Conservation (phyloP, 345 rosid species). For the Populus simonii region DNA sequence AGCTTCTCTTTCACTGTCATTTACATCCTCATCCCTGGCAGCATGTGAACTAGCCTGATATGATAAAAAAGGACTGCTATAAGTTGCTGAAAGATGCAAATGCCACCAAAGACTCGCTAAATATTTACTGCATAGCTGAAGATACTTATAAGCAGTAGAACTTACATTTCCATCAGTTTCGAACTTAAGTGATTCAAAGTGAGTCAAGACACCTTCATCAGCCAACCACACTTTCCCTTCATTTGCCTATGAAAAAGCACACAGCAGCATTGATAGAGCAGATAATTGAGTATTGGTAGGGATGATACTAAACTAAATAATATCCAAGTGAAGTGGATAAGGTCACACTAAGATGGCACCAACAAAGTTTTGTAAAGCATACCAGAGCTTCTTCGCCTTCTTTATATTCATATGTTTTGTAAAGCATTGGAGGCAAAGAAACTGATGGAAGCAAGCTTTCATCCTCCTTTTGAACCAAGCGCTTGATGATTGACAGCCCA, state of each 20-base stretch:
- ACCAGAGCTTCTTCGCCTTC: slow-evolving; percentile 63
- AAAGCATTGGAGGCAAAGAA: slow-evolving; percentile 61
- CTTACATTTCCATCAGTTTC: slow-evolving; percentile 57
- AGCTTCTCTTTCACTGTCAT: slow-evolving; percentile 66
- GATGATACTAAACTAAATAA: not conserved
- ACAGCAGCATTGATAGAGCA: slow-evolving; percentile 6
- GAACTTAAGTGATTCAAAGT: slow-evolving; percentile 66
- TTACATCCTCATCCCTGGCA: slow-evolving; percentile 41
- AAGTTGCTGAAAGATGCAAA: slow-evolving; percentile 11
- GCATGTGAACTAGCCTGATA: slow-evolving; percentile 50
- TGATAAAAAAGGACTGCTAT: slow-evolving; percentile 15
- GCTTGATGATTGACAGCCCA: slow-evolving; percentile 67
- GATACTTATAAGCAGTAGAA: slow-evolving; percentile 15
- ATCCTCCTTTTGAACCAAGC: slow-evolving; percentile 47
- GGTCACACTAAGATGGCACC: not conserved
- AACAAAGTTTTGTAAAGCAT: not conserved
- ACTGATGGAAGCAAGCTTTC: slow-evolving; percentile 37
- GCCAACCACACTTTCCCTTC: slow-evolving; percentile 76
- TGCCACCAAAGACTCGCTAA: slow-evolving; percentile 4
- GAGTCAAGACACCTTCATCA: slow-evolving; percentile 66
- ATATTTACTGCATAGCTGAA: slow-evolving; percentile 11
- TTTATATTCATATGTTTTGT: slow-evolving; percentile 55
- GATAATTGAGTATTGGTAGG: not conserved
- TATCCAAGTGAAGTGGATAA: not conserved
- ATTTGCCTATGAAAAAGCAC: slow-evolving; percentile 46